Percentiles rank a stretch among this genome's conserved stretches.
These are phyloP conservation scores for Cardiospermum halicacabum DNA, from an alignment of 345 rosid species.

Conservation along the genomic window DNA sequence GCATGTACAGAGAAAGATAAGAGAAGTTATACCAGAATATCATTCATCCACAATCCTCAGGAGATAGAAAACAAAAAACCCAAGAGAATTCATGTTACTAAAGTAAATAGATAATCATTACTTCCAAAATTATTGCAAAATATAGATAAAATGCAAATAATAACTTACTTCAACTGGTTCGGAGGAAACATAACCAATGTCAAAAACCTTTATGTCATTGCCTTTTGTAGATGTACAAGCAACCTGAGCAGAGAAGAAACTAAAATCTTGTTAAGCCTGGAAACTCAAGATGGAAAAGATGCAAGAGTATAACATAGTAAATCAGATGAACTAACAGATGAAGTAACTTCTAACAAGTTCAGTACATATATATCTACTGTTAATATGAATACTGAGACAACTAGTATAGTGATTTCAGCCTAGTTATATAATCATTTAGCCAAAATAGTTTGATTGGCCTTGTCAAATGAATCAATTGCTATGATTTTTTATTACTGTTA, in stretches of 20 bases:
- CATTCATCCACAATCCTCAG: background rate
- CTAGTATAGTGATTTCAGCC: background rate
- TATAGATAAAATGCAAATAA: constrained; percentile 11
- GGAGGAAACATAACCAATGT: constrained; percentile 74
- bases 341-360: background rate
- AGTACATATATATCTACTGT: background rate
- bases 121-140: background rate
- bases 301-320: constrained; percentile 1
- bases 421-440: background rate
- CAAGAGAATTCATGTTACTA: background rate
- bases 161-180: constrained; percentile 65
- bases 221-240: constrained; percentile 63
- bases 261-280: background rate
- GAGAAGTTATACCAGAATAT: constrained; percentile 2
- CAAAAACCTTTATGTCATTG: constrained; percentile 58
- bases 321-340: constrained; percentile 3
- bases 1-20: constrained; percentile 22
- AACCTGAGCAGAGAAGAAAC: constrained; percentile 41
- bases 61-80: background rate
- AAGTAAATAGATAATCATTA: background rate
- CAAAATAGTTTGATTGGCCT: background rate
- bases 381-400: background rate
- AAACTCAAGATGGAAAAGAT: background rate
- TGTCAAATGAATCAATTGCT: background rate
- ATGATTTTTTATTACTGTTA: background rate